These are phyloP conservation scores for Ramularia endophylla DNA, from an alignment of 2,329 filamentous ascomycete genomes.

Conservation along the genomic window DNA sequence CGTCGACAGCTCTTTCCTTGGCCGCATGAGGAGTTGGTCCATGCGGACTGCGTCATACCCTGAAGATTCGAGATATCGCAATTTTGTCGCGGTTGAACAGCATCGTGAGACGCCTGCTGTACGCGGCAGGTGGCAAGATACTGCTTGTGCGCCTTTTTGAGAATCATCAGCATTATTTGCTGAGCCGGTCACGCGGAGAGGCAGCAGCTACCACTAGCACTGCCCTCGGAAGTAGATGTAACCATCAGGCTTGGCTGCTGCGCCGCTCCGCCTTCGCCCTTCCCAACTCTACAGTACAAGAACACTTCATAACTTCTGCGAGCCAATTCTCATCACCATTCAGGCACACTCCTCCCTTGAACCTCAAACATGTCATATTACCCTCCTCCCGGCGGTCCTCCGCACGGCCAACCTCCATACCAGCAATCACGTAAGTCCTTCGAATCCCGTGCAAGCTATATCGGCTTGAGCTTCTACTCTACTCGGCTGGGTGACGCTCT, in stretches of 20 bases:
- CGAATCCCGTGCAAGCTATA: not conserved
- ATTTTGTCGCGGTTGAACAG: too few relatives aligned
- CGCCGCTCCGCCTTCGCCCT: not conserved
- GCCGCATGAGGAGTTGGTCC: too few relatives aligned
- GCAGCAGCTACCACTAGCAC: not conserved
- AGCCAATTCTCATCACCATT: not conserved
- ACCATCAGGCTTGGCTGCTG: conserved; percentile 1
- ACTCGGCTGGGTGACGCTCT: too few relatives aligned
- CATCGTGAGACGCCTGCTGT: too few relatives aligned
- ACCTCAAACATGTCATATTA: conserved; percentile 14
- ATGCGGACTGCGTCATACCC: too few relatives aligned
- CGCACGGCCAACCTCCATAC: conserved; percentile 7
- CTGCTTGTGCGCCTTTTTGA: too few relatives aligned
- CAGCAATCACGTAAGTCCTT: conserved; percentile 15
- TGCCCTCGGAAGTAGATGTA: not conserved
- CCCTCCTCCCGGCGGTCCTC: conserved; percentile 7
- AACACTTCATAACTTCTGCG: not conserved
- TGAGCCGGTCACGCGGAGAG: too few relatives aligned
- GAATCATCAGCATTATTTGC: too few relatives aligned
- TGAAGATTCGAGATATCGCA: too few relatives aligned
- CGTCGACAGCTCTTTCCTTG: too few relatives aligned
- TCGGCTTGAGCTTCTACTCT: too few relatives aligned
- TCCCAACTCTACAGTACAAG: not conserved
- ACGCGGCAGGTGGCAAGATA: too few relatives aligned
- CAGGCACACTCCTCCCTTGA: not conserved